These are phyloP conservation scores for Dactylorhiza incarnata DNA, from an alignment of 106 monocot genomes.

Conservation along the genomic window DNA sequence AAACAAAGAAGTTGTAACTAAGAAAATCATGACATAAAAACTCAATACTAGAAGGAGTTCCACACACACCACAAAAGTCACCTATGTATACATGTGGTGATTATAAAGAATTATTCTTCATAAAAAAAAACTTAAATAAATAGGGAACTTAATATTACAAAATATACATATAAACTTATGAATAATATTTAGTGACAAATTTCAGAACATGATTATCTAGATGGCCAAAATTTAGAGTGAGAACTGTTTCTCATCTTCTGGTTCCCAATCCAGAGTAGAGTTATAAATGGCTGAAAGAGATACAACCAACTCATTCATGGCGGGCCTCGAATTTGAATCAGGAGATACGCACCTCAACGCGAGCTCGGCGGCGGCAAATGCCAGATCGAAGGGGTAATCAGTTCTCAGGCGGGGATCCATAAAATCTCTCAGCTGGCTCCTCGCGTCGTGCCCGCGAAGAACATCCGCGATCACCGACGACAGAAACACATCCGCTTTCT, in stretches of 20 bases:
- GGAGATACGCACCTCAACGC: conserved; percentile 52
- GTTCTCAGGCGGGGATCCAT: conserved; percentile 40
- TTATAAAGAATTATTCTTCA: no score
- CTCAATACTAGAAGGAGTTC: no score
- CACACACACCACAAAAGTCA: no score
- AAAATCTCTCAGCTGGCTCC: conserved; percentile 49
- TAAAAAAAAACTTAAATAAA: no score
- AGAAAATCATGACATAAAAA: no score
- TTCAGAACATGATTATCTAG: neutral
- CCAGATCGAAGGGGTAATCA: conserved; percentile 66
- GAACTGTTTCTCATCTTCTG: conserved; percentile 27
- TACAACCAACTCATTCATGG: conserved; percentile 39
- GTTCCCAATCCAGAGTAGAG: conserved; percentile 70
- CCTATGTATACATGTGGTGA: no score
- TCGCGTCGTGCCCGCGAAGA: conserved; percentile 50
- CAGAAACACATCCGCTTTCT: conserved; percentile 26
- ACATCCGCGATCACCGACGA: conserved; percentile 19
- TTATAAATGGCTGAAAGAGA: conserved; percentile 58
- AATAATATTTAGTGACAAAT: neutral
- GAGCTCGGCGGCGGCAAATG: conserved; percentile 60
- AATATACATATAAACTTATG: no score
- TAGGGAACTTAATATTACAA: no score
- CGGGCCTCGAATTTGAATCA: conserved; percentile 35
- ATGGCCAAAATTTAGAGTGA: conserved; percentile 14
- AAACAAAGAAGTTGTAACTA: no score